Conservation (phyloP, 2,329 filamentous ascomycete species). For the Penicillium sp. region DNA sequence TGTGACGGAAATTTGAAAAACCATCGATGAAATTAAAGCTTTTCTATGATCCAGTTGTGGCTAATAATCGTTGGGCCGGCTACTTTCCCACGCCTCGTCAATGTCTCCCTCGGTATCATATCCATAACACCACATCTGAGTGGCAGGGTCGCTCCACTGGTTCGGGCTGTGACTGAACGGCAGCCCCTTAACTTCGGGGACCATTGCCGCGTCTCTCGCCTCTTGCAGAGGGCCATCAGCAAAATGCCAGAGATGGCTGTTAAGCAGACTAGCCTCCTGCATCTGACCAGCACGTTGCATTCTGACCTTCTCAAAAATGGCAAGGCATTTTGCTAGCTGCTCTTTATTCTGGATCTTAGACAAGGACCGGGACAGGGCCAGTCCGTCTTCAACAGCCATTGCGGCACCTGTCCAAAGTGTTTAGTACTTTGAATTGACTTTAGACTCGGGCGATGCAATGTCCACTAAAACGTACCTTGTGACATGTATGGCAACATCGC, state of each 20-base stretch:
- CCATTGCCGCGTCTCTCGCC: conserved; percentile 46
- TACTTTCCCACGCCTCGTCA: conserved; percentile 28
- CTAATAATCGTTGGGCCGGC: background rate
- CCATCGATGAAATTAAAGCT: background rate
- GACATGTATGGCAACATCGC: conserved; percentile 16
- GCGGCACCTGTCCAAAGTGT: conserved; percentile 34
- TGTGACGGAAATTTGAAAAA: background rate
- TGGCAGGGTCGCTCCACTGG: conserved; percentile 51
- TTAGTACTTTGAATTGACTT: background rate
- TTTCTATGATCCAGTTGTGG: background rate
- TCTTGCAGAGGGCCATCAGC: conserved; percentile 44
- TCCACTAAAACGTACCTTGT: conserved; percentile 2
- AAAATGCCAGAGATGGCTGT: conserved; percentile 52
- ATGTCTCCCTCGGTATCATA: conserved; percentile 46
- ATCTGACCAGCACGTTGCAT: conserved; percentile 38
- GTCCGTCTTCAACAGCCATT: conserved; percentile 48
- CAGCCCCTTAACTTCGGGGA: conserved; percentile 40
- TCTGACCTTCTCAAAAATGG: conserved; percentile 40
- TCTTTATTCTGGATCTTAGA: conserved; percentile 26
- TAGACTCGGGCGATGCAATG: background rate
- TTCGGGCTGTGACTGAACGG: conserved; percentile 46
- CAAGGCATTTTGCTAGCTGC: conserved; percentile 27
- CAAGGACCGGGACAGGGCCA: conserved; percentile 31
- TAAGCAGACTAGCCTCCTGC: conserved; percentile 49
- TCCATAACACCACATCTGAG: conserved; percentile 51